Conservation (phyloP, 1,284 basidiomycete species). For the Xanthoconium separans region DNA sequence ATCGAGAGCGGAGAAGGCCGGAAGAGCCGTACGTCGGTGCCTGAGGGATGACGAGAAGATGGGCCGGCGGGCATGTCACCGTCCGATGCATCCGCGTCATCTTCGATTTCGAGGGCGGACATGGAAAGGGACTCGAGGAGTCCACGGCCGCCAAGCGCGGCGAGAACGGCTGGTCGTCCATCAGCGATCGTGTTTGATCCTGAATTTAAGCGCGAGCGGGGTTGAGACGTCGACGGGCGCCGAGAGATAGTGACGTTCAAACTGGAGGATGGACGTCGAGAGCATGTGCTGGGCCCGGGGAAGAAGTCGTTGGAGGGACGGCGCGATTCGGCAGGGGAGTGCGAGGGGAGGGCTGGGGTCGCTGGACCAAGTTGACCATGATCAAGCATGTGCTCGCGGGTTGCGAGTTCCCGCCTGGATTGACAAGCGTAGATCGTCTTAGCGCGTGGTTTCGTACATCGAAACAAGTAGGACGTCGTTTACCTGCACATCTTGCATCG, state of each 20-base stretch:
- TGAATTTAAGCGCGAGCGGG: conserved; percentile 25
- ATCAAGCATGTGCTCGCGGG: conserved; percentile 89
- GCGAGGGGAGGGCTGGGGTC: conserved; percentile 47
- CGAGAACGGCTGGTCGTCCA: conserved; percentile 22
- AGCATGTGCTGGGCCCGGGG: conserved; percentile 15
- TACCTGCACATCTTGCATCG: conserved; percentile 91
- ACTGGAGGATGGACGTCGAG: conserved; percentile 27
- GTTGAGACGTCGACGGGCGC: conserved; percentile 23
- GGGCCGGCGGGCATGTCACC: conserved; percentile 2
- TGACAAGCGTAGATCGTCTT: neutral
- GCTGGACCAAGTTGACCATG: conserved; percentile 76
- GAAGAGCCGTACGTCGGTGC: conserved; percentile 9
- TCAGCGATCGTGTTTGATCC: conserved; percentile 18
- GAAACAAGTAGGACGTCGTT: conserved; percentile 9
- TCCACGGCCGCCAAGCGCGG: conserved; percentile 32
- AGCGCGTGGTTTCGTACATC: neutral
- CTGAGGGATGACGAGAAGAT: conserved; percentile 16
- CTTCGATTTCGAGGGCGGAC: conserved; percentile 42
- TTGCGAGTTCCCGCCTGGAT: conserved; percentile 76
- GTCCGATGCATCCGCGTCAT: conserved; percentile 24
- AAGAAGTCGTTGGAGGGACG: conserved; percentile 40
- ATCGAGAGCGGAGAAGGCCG: conserved; percentile 26
- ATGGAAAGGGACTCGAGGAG: conserved; percentile 42
- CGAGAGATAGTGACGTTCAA: conserved; percentile 33
- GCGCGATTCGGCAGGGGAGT: conserved; percentile 51